Evolutionary conservation across 257 asterid genomes (phyloP).

Genomic region (Solanum gracilifrons): DNA sequence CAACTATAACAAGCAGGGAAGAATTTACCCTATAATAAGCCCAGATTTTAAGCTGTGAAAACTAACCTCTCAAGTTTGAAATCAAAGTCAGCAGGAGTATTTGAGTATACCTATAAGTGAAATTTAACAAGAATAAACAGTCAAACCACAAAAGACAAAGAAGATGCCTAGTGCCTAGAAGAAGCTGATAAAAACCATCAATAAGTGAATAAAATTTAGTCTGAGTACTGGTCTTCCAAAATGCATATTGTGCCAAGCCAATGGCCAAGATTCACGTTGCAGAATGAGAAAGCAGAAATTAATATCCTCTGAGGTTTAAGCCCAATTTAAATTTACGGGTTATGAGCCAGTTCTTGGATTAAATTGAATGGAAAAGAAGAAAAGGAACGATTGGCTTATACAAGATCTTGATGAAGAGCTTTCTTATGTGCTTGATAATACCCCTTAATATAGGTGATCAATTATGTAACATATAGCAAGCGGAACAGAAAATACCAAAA

Average conservation of each 20-base stretch:
- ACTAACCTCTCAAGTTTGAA: constrained; percentile 74
- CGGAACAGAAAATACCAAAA: background rate
- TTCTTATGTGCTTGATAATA: background rate
- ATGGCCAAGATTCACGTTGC: background rate
- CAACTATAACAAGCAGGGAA: background rate
- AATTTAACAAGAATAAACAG: background rate
- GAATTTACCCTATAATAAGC: background rate
- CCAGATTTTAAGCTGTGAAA: background rate
- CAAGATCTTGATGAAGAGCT: background rate
- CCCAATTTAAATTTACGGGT: background rate
- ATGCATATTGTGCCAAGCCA: background rate
- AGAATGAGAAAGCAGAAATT: background rate
- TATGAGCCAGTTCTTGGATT: background rate
- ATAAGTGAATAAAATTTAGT: background rate
- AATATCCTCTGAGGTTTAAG: background rate
- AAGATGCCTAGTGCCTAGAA: background rate
- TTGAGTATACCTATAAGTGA: constrained; percentile 49
- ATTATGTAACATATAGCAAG: background rate
- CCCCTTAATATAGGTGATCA: background rate
- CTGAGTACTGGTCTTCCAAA: background rate
- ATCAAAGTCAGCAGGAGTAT: constrained; percentile 87
- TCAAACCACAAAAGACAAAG: background rate
- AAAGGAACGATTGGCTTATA: background rate
- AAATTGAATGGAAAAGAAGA: background rate
- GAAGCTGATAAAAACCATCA: background rate